Percentiles rank a stretch among this genome's conserved stretches.
Conservation (phyloP, 2,329 filamentous ascomycete species). For the Ascochyta pisi region DNA sequence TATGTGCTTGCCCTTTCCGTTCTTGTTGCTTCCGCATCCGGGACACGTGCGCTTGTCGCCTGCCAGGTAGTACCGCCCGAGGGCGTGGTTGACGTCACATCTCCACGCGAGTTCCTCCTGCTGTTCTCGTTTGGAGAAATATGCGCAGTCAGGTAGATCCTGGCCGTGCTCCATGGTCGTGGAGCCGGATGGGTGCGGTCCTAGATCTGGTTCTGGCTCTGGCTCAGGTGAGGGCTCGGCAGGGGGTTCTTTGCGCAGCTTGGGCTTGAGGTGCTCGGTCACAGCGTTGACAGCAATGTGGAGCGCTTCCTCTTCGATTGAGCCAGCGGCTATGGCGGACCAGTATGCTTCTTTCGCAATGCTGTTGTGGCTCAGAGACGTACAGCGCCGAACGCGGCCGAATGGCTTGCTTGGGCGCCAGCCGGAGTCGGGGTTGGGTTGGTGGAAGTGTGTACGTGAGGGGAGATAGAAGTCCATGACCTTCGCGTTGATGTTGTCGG, state of each 20-base stretch:
- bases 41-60: conserved; percentile 33
- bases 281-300: conserved; percentile 25
- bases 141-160: conserved; percentile 25
- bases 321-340: conserved; percentile 19
- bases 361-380: conserved; percentile 28
- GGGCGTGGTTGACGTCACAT: conserved; percentile 37
- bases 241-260: conserved; percentile 17
- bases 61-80: conserved; percentile 41
- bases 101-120: conserved; percentile 33
- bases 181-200: conserved; percentile 36
- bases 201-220: conserved; percentile 21
- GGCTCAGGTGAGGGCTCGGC: conserved; percentile 22
- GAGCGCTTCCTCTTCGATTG: conserved; percentile 20
- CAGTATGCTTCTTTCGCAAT: conserved; percentile 37
- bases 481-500: conserved; percentile 11
- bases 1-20: conserved; percentile 15
- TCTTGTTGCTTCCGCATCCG: conserved; percentile 29
- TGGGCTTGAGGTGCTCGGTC: conserved; percentile 18
- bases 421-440: conserved; percentile 20
- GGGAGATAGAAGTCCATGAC: conserved; percentile 42
- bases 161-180: conserved; percentile 38
- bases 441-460: conserved; percentile 19
- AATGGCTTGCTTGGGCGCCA: conserved; percentile 31
- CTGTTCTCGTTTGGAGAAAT: conserved; percentile 17
- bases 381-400: conserved; percentile 9